Base-by-base conservation (phyloP, 441 rosid species). In the Aquilaria agallochum region DNA sequence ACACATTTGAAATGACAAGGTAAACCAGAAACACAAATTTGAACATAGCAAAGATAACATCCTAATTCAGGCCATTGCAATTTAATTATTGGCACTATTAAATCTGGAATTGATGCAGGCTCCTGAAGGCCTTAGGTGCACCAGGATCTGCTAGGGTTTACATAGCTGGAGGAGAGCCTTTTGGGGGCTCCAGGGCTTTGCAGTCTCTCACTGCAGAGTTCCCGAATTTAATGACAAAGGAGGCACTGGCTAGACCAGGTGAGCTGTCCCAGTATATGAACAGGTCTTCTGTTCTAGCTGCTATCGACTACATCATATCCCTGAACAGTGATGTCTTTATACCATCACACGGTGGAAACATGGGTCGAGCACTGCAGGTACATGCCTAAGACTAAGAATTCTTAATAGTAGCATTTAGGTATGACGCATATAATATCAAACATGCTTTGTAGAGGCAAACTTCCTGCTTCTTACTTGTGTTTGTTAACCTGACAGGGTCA, bases 301-400 rank as follows among this genome's bases (percentile, higher is more conserved):
- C 95, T 12, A 66, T 92, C 13, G 96, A 92, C 71, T 92, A 80
- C 66, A 81, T 89, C 9, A 81, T 92, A 40, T 81, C 93, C 31
- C 70, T 85, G 11, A 81, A 80, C 80, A 84, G 96, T 59, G 79
- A 89, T 62, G 85, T 92, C 9, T 92, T 89, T 48, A 54, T 87
- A 59, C 91, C 93, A 40, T 89, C 95, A 11, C 88, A 89, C 60
- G 96, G 96, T 0, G 96, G 98, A 70, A 92, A 92, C 79, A 87
- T 92, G 89, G 96, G 74, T 8, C 70, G 85, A 61, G 71, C 87
- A 45, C 76, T 90, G 86, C 87, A 78, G 88, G 92, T 82, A 60
- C 67, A 44, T 31, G 20, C 11, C 44, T n/a, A 5, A 46, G 27
- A 20, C 31, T 58, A 36, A 5, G 3, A 36, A 36, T 4, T 36